Evolutionary conservation across 1,284 basidiomycete genomes (phyloP), one percentile per base, ranked within the genome.

Genomic region (Vanrija pseudolonga): DNA sequence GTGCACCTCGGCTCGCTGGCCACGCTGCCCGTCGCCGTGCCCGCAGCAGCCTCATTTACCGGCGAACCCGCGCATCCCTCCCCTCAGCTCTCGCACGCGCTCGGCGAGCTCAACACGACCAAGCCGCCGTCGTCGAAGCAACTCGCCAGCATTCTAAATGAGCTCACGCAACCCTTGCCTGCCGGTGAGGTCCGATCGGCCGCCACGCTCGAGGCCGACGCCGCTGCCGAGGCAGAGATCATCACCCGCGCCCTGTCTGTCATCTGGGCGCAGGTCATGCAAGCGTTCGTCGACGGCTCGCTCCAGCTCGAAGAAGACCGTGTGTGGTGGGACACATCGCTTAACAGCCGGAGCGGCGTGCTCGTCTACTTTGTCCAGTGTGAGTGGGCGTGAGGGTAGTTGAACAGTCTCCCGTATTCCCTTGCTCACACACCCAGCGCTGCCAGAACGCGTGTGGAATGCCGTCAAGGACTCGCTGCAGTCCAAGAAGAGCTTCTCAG

Each of bases 311-410:
- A 73, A 45, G 61, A 66, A 44, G 74, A 75, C 56, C 55, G 67
- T 32, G 48, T 47, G 15, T 77, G 69, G 67, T 77, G 75, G 75
- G 65, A 71, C n/a, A 17, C 48, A 2, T 49, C 55, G 3, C 50
- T 74, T 22, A 59, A 59, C 41, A 68, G 63, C 45, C 43, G 65
- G 6, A 26, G 54, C 18, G 67, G 71, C 1, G 63, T 72, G 11
- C 55, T 62, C 3, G 47, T 71, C 1, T 77, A 76, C 55, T 62
- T 75, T 17, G 51, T 77, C 9, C 75, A 77, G 53, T 72, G 75
- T 76, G 51, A 62, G 74, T 64, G 22, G 20, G 32, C 32, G 8
- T 17, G 20, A 15, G 20, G n/a, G 6, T 26, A 19, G 42, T 11
- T 12, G 26, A 8, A 11, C 7, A 11, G 26, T 19, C 8, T 11